Evolutionary conservation across 306 rosid species (phyloP).

Genomic region (Rosa chinensis): DNA sequence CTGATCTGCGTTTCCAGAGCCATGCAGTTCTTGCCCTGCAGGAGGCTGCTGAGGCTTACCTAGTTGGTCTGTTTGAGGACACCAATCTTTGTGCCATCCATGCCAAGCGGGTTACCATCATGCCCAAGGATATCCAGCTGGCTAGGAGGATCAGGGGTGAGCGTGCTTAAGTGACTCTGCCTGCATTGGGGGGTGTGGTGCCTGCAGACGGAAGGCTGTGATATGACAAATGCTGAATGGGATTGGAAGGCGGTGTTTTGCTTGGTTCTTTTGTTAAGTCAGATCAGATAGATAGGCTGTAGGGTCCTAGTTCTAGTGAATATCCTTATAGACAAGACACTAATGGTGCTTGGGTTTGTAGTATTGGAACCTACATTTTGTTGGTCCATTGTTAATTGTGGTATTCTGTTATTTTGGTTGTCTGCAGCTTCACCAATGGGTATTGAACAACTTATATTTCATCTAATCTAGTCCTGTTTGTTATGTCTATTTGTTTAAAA

Average conservation of each 20-base stretch:
- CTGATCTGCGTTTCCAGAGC: slow-evolving; percentile 95
- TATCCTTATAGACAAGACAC: slow-evolving; percentile 22
- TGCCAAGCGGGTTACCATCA: slow-evolving; percentile 91
- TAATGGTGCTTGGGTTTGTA: slow-evolving; percentile 15
- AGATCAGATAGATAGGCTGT: slow-evolving; percentile 16
- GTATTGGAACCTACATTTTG: slow-evolving; percentile 21
- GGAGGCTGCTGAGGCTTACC: slow-evolving; percentile 95
- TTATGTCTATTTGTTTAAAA: background rate
- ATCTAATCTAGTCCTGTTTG: slow-evolving; percentile 42
- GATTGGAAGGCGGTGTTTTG: slow-evolving; percentile 20
- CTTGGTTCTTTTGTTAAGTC: slow-evolving; percentile 3
- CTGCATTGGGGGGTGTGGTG: slow-evolving; percentile 5
- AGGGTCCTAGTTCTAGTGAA: slow-evolving; percentile 24
- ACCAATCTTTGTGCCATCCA: slow-evolving; percentile 91
- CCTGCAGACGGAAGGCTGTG: slow-evolving; percentile 47
- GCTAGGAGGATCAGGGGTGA: slow-evolving; percentile 91
- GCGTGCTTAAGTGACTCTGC: slow-evolving; percentile 55
- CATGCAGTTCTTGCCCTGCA: slow-evolving; percentile 89
- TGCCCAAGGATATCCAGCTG: slow-evolving; percentile 95
- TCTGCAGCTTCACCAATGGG: slow-evolving; percentile 51
- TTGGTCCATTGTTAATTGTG: slow-evolving; percentile 12
- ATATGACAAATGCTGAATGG: background rate
- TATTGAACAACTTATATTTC: slow-evolving; percentile 40
- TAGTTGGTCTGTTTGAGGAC: slow-evolving; percentile 86
- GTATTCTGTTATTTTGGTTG: slow-evolving; percentile 21